Evolutionary conservation across 2,329 filamentous ascomycete genomes (phyloP).

Genomic region (Anisogramma anomala): DNA sequence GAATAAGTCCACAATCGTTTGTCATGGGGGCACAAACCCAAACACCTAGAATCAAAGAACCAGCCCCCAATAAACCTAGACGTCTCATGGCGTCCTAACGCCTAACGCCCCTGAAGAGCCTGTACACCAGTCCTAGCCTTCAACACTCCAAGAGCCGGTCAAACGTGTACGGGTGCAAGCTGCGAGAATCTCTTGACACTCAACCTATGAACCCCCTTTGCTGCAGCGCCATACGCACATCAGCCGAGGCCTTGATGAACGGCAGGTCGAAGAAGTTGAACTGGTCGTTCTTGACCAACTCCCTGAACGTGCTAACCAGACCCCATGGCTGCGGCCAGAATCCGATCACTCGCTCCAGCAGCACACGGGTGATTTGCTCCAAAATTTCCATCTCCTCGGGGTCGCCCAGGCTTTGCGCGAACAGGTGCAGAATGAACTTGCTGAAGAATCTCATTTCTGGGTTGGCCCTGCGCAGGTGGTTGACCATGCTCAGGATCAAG

Average conservation of each 20-base stretch:
- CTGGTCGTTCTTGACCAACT: conserved; percentile 82
- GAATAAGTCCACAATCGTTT: neutral
- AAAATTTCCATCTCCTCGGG: conserved; percentile 73
- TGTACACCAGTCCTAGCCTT: neutral
- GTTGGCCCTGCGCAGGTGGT: conserved; percentile 85
- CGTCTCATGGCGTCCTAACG: neutral
- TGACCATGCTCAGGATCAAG: conserved; percentile 71
- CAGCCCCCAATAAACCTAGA: neutral
- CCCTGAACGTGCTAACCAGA: conserved; percentile 73
- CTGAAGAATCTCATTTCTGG: conserved; percentile 88
- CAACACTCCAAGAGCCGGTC: neutral
- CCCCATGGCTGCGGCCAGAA: conserved; percentile 96
- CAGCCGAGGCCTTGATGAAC: conserved; percentile 80
- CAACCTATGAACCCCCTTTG: neutral
- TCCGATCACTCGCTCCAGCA: conserved; percentile 78
- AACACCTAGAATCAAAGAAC: neutral
- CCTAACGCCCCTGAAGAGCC: neutral
- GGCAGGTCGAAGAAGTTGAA: conserved; percentile 88
- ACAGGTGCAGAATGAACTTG: conserved; percentile 72
- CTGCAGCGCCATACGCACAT: conserved; percentile 43
- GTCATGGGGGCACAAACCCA: neutral
- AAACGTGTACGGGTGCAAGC: neutral
- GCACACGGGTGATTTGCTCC: conserved; percentile 78
- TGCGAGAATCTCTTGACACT: neutral
- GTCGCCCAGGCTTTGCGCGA: conserved; percentile 61